Evolutionary conservation across 768 basidiomycete species (phyloP), one percentile per base, ranked within the genome.

Genomic region (Fomitopsis serialis): DNA sequence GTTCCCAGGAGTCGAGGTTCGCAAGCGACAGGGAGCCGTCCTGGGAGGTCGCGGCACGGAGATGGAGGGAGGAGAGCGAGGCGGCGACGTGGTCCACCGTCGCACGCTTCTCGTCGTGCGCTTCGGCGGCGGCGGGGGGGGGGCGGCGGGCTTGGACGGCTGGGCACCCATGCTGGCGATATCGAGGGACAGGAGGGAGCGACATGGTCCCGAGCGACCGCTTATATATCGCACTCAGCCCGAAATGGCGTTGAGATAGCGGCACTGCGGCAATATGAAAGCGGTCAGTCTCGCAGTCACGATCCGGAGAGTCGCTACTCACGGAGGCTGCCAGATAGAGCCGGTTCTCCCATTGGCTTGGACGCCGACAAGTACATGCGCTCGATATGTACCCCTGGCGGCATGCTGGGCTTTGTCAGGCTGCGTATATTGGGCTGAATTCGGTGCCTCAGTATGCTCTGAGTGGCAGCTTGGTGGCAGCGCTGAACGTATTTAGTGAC

Each of bases 1-100:
- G 66, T 69, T 92, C 89, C 89, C 90, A 92, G n/a, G 75, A 68
- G 3, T 76, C 70, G 42, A 92, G 62, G 58, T 80, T 83, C 45
- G 73, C 66, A 25, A 79, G 66, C 42, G 83, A 77, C 48, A 92
- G 70, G 34, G 85, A 70, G 25, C 89, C 89, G 59, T 83, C 74
- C 37, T 68, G 59, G 2, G 89, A 87, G 27, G 72, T 56, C 0
- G 84, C 70, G 2, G 56, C 15, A 17, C 43, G 19, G 48, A 63
- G 34, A 47, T 42, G 25, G 10, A 63, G 54, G 32, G 56, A 29
- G 11, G 56, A 48, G 12, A 61, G 24, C 10, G 57, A 40, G 24
- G 51, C 35, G 15, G 54, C 21, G 42, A 64, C 59, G n/a, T 58
- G 48, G 25, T 50, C 50, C 21, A 52, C 55, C 25, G 53, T 48